Conservation (phyloP, 257 asterid species). For the Cruciata laevipes region DNA sequence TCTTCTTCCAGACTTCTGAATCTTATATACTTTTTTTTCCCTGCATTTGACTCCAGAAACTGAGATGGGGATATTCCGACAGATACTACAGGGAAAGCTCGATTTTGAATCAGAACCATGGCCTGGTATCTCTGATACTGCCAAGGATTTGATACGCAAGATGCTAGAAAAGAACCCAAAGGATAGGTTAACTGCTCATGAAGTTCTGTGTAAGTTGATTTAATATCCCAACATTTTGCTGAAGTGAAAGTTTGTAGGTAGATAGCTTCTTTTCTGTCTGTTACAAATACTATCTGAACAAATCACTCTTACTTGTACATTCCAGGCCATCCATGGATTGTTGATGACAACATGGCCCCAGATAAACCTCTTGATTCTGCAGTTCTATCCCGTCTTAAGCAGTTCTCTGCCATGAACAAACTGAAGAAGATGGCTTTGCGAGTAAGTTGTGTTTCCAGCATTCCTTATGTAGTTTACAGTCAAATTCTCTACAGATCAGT, state of each 20-base stretch:
- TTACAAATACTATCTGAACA: background rate
- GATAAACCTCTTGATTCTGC: conserved; percentile 98
- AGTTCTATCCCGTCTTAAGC: conserved; percentile 86
- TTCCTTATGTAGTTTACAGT: background rate
- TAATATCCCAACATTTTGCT: conserved; percentile 2
- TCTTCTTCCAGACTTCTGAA: conserved; percentile 7
- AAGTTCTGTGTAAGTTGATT: conserved; percentile 68
- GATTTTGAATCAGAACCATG: conserved; percentile 92
- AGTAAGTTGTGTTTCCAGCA: conserved; percentile 37
- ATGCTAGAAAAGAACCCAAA: conserved; percentile 81
- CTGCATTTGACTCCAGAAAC: conserved; percentile 55
- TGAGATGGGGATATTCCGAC: conserved; percentile 94
- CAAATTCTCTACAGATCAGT: background rate
- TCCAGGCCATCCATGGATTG: conserved; percentile 92
- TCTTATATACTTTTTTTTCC: conserved; percentile 15
- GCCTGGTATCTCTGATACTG: conserved; percentile 77
- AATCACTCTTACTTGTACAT: conserved; percentile 14
- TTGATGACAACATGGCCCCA: conserved; percentile 86
- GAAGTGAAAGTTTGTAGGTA: background rate
- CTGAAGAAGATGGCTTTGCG: conserved; percentile 97
- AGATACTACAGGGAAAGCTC: conserved; percentile 64
- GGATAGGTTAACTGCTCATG: conserved; percentile 80
- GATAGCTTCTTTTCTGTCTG: background rate
- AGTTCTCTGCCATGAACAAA: conserved; percentile 96
- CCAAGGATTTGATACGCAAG: conserved; percentile 78